Evolutionary conservation across 306 rosid species (phyloP), one percentile per base, ranked within the genome.

Genomic region (Alnus rubra): DNA sequence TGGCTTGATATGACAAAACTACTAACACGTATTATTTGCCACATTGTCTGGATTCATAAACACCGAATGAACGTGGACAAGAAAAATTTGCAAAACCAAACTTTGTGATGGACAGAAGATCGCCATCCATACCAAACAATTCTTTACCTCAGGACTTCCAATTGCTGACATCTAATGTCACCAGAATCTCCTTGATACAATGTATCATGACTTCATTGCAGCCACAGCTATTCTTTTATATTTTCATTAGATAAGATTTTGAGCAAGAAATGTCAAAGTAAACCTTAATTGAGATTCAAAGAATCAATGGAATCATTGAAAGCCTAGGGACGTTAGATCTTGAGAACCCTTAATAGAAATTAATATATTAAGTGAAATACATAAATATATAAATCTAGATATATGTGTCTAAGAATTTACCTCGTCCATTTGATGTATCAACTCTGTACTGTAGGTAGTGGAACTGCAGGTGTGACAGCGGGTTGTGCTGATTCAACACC

Each of bases 391-490:
- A 71, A 9, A 30, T 4, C 2, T 15, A 47, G 50, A 47, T 72
- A 51, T 49, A 14, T 49, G 52, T 49, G 10, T 59, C 54, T 23
- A 75, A 45, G 39, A 69, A 79, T 73, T 82, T 89, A 95, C 99
- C 98, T 77, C 98, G 96, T n/a, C 93, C 99, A 74, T 89, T 96
- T 9, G 94, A 86, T 53, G 93, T 96, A 86, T 91, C 94, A 74
- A 88, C 99, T 64, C 86, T 93, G 98, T 79, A 96, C 83, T 11
- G 99, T 93, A 60, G 96, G 92, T 42, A 94, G 95, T 19, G 98
- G 98, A 69, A 89, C 88, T 12, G 93, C 73, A 47, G 90, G 85
- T 13, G 90, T 70, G 11, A 86, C 78, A 9, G 91, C 74, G 10
- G 94, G 84, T 78, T 82, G 98, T 51, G 75, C 80, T 59, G 91